Evolutionary conservation across 2,329 filamentous ascomycete species (phyloP).

Genomic region (Fusarium chaquense): DNA sequence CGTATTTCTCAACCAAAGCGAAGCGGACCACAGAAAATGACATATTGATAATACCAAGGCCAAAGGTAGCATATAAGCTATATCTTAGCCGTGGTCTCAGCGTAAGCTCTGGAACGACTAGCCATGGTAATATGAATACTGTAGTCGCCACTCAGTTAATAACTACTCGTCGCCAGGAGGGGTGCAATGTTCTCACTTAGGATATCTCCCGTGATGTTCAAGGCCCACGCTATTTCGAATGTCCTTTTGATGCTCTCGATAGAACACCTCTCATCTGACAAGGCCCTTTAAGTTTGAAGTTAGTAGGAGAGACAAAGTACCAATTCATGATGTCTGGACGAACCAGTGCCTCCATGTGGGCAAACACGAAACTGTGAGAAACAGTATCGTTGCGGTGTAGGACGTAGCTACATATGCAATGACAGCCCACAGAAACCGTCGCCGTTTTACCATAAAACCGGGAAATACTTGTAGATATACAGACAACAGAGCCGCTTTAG

Average conservation of each 20-base stretch:
- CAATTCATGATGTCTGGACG: neutral
- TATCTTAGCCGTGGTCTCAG: slow-evolving; percentile 5
- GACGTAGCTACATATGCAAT: slow-evolving; percentile 7
- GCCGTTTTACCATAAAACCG: slow-evolving; percentile 21
- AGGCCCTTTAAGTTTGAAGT: neutral
- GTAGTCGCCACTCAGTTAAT: accelerated
- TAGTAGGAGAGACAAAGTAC: neutral
- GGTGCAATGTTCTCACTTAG: neutral
- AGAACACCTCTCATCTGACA: neutral
- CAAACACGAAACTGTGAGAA: slow-evolving; percentile 7
- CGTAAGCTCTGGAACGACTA: slow-evolving; percentile 19
- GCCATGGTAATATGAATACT: slow-evolving; percentile 34
- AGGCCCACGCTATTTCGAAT: slow-evolving; percentile 16
- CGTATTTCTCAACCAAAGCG: neutral
- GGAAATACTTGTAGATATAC: slow-evolving; percentile 30
- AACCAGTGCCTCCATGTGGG: slow-evolving; percentile 18
- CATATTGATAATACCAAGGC: slow-evolving; percentile 25
- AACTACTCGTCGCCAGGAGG: accelerated
- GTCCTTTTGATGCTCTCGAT: neutral
- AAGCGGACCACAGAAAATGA: slow-evolving; percentile 16
- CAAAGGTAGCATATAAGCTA: slow-evolving; percentile 26
- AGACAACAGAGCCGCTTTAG: slow-evolving; percentile 16
- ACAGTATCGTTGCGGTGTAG: neutral
- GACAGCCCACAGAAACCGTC: slow-evolving; percentile 21
- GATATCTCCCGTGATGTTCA: slow-evolving; percentile 23